Evolutionary conservation across 768 basidiomycete species (phyloP).

Genomic region (Wakefieldia striispora): DNA sequence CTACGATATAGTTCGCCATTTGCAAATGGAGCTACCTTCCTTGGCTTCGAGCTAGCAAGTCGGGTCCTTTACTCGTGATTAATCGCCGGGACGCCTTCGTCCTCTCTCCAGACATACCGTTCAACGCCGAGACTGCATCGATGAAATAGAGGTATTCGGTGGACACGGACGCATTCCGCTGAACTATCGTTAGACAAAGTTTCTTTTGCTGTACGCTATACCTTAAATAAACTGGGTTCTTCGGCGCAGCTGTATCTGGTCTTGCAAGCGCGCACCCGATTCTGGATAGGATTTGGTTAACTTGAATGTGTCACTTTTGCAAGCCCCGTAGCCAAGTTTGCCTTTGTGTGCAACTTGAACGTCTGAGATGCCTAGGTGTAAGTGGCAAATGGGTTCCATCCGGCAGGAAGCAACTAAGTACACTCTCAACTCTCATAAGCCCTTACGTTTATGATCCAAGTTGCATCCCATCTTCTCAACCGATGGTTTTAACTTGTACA

Average conservation of each 20-base stretch:
- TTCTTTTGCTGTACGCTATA: neutral
- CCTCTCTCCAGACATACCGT: neutral
- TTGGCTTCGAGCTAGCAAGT: conserved; percentile 92
- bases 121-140: neutral
- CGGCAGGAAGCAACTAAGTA: too few relatives aligned
- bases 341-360: too few relatives aligned
- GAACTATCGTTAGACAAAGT: neutral
- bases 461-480: too few relatives aligned
- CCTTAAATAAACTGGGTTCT: neutral
- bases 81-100: neutral
- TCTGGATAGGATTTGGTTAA: too few relatives aligned
- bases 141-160: neutral
- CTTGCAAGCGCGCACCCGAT: too few relatives aligned
- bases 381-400: too few relatives aligned
- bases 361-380: too few relatives aligned
- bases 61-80: conserved; percentile 51
- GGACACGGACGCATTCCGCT: conserved; percentile 1
- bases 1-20: conserved; percentile 71
- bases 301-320: too few relatives aligned
- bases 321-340: too few relatives aligned
- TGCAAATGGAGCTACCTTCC: conserved; percentile 95
- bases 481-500: too few relatives aligned
- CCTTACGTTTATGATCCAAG: too few relatives aligned
- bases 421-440: too few relatives aligned
- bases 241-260: neutral